Base-by-base conservation (phyloP, 345 rosid species). In the Ceriops zippeliana region DNA sequence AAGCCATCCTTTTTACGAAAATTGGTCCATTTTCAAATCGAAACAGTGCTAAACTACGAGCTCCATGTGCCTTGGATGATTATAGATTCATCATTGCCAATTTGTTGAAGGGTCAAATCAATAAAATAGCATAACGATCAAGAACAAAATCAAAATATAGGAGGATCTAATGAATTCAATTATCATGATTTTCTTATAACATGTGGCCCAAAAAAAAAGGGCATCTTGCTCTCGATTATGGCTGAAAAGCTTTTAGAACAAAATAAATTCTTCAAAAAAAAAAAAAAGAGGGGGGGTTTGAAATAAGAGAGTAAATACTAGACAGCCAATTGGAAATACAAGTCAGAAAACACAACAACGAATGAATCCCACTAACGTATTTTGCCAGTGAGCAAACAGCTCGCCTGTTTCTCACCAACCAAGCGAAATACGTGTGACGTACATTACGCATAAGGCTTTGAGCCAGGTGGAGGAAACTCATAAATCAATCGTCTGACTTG, bases 361-460 rank as follows among this genome's bases (percentile, higher is more conserved):
- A 17, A 46, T 27, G 28, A 52, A 65, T 20, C 59, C 58, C 58
- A 65, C 37, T 17, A 24, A 56, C 58, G 57, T 31, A 35, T 34
- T 51, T 49, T 73, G 74, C 74, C 71, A 67, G 58, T 49, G 49
- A 71, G 62, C 37, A 70, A 24, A 32, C 31, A 65, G 81, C 38
- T 61, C 57, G 57, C 32, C 52, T 81, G 82, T 70, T 78, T 63
- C 82, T 69, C 66, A 70, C 58, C 78, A 70, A 78, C 78, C 80
- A 66, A 17, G 37, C 81, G 75, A 42, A 31, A 66, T 58, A 69
- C 38, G 16, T 72, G 77, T 69, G 79, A 72, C 17, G 11, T 53
- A 63, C 65, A 63, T 15, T 60, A 34, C 21, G 8, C 17, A 10
- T 24, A 31, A 35, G 61, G 63, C 56, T 49, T 38, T 30, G 58